These are phyloP conservation scores for Afroboletus lepidellus DNA, from an alignment of 1,284 basidiomycete species.

Conservation along the genomic window DNA sequence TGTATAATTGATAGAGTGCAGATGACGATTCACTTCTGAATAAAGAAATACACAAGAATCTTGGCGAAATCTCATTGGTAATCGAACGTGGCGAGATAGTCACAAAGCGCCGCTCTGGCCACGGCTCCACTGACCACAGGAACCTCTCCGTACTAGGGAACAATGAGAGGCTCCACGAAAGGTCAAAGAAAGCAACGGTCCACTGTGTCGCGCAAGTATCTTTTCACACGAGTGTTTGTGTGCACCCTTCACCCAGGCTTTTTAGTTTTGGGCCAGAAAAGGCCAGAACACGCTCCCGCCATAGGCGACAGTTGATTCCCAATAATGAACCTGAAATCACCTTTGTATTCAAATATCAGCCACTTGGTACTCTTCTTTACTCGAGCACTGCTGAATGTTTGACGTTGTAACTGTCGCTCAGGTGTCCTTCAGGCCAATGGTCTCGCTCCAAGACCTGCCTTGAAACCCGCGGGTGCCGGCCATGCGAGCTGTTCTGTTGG, in stretches of 20 bases:
- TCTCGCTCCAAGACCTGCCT: constrained; percentile 8
- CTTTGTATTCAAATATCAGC: constrained; percentile 21
- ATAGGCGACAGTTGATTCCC: neutral
- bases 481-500: neutral
- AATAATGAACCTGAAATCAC: constrained; percentile 2
- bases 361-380: constrained; percentile 10
- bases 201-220: constrained; percentile 16
- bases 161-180: constrained; percentile 10
- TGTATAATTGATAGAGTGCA: constrained; percentile 1
- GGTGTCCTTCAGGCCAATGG: constrained; percentile 23
- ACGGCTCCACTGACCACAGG: accelerated
- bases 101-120: neutral
- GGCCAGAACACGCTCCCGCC: accelerated
- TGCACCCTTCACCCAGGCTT: neutral
- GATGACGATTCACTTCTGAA: constrained; percentile 22
- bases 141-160: neutral
- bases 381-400: neutral
- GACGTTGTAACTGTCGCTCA: constrained; percentile 2
- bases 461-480: neutral
- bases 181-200: constrained; percentile 14
- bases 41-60: constrained; percentile 2
- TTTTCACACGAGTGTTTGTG: neutral
- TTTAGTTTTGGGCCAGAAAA: constrained; percentile 9
- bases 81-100: constrained; percentile 2
- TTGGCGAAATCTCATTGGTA: constrained; percentile 14